Base-by-base conservation (phyloP, 768 basidiomycete genomes). In the Baorangia bicolor region DNA sequence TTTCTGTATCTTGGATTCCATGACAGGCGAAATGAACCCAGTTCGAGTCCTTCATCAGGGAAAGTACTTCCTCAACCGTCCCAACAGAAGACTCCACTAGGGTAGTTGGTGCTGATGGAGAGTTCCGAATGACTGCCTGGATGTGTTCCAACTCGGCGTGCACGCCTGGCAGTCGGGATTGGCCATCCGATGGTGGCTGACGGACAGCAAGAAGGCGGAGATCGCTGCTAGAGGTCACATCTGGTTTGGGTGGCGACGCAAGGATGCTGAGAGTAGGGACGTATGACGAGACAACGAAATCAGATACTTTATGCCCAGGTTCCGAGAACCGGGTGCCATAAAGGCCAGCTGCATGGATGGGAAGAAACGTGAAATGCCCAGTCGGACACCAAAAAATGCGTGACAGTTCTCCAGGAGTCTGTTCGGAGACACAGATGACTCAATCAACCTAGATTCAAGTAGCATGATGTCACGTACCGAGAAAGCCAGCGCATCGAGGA, bases 21-120 rank as follows among this genome's bases (percentile, higher is more conserved):
- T 74, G 73, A 31, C 70, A 72, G 16, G 67, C 64, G 27, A 74
- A 59, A 46, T 74, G 73, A 8, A 66, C 62, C 64, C 53, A 54
- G 18, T 31, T 30, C 8, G 13, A 28, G 8, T 41, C 33, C 13
- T 33, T 31, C 53, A 54, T 34, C 11, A 33, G 34, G 4, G 11
- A 11, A 13, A 54, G 35, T n/a, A 40, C 39, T 2, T 48, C 38
- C 25, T 46, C 28, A 2, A 40, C 28, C 4, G 45, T 41, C 5
- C 30, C 53, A 2, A 5, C 1, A 28, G 20, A 13, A 7, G 20
- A 16, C n/a, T 39, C 21, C 3, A 47, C 2, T 0, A 28, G 21
- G 18, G 23, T 38, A 1, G 25, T 28, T 30, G 27, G 23, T n/a
- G 31, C 20, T 5, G 21, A 16, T 7, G 21, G 33, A 20, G 21